Conservation (phyloP, 257 asterid genomes). For the Agastache rugosa region DNA sequence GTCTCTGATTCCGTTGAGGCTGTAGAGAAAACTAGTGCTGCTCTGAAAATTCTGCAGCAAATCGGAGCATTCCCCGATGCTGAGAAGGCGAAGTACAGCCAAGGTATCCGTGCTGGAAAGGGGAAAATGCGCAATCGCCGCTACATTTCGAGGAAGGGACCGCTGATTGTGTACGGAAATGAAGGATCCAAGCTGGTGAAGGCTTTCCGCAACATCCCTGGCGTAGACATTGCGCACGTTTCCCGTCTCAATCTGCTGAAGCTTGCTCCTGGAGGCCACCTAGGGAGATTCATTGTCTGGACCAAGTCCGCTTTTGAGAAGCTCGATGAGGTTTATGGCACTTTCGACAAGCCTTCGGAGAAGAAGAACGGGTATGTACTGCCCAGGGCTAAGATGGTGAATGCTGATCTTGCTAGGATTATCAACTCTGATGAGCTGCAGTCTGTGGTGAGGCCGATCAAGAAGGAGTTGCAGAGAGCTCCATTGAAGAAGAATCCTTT, state of each 20-base stretch:
- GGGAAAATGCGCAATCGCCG: conserved; percentile 84
- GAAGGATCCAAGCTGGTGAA: conserved; percentile 80
- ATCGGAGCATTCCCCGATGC: conserved; percentile 78
- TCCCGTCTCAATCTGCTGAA: conserved; percentile 65
- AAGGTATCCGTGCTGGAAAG: conserved; percentile 67
- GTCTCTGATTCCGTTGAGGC: conserved; percentile 70
- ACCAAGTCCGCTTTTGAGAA: conserved; percentile 83
- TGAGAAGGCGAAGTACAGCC: conserved; percentile 80
- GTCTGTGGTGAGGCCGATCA: conserved; percentile 82
- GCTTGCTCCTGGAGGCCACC: conserved; percentile 87
- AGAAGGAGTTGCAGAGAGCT: conserved; percentile 70
- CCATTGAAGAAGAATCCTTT: conserved; percentile 77
- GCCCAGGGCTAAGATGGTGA: conserved; percentile 79
- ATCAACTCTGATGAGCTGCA: conserved; percentile 93
- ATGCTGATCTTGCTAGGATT: conserved; percentile 85
- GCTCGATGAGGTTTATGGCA: conserved; percentile 69
- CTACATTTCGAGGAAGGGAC: conserved; percentile 77
- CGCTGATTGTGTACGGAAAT: conserved; percentile 74
- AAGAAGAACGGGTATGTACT: conserved; percentile 72
- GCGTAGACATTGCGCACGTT: conserved; percentile 75
- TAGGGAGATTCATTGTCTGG: conserved; percentile 83
- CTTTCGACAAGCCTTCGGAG: conserved; percentile 69
- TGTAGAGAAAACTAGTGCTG: conserved; percentile 75
- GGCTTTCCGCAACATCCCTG: conserved; percentile 85
- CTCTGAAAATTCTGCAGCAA: conserved; percentile 64